A percentile compares a stretch with the other conserved stretches of the same genome.
Evolutionary conservation across 108 stramenopile genomes (phyloP).

Genomic region (Nannochloropsis salina): DNA sequence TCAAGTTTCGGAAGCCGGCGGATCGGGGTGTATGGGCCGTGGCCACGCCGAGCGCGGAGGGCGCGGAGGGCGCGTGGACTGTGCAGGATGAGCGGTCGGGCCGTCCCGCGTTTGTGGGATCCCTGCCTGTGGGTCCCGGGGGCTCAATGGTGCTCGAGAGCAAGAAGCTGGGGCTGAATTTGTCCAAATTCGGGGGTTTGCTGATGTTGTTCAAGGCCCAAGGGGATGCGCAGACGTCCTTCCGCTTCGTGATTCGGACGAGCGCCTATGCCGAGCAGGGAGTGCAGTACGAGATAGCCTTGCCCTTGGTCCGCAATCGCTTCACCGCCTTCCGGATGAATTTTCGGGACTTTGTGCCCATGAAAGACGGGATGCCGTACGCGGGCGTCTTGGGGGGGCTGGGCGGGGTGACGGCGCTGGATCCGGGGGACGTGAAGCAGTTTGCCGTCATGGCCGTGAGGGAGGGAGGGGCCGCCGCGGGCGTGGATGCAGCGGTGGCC

Average conservation of each 20-base stretch:
- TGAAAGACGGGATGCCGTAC: neutral
- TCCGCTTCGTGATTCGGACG: neutral
- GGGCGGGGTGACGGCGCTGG: constrained; percentile 11
- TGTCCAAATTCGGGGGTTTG: neutral
- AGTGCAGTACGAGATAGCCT: neutral
- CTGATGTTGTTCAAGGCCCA: constrained; percentile 7
- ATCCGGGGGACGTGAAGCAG: neutral
- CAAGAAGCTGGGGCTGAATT: neutral
- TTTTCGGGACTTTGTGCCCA: constrained; percentile 2
- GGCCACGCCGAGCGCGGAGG: neutral
- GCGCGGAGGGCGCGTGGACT: neutral
- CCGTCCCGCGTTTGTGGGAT: neutral
- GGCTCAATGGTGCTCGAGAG: neutral
- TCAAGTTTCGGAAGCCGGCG: constrained; percentile 61
- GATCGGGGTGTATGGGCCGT: neutral
- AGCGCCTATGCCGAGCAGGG: neutral
- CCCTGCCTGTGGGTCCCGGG: constrained; percentile 4
- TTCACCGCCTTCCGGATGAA: neutral
- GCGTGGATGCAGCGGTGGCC: neutral
- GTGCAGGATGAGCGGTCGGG: constrained; percentile 3
- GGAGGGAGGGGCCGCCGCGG: neutral
- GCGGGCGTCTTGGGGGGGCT: neutral
- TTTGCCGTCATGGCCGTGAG: neutral
- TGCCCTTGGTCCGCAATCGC: neutral
- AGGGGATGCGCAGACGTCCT: neutral